Conservation (phyloP, 306 rosid genomes). For the Vachellia pachyceras region DNA sequence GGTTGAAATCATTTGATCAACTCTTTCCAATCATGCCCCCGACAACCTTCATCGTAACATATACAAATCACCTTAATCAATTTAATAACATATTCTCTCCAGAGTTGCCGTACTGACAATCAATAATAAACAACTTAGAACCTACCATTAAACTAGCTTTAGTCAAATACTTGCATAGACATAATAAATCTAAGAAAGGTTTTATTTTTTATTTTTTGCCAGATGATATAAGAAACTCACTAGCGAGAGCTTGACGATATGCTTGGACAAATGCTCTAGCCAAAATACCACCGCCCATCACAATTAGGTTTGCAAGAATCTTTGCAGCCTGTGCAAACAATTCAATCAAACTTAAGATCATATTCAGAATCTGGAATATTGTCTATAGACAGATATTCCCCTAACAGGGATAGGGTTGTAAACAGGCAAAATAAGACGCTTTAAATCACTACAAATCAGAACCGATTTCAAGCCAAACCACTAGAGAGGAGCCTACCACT, state of each 20-base stretch:
- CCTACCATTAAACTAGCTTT: slow-evolving; percentile 1
- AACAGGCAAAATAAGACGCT: background rate
- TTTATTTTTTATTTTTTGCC: background rate
- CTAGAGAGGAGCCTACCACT: background rate
- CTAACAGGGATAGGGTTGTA: background rate
- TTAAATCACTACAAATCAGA: background rate
- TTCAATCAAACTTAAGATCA: background rate
- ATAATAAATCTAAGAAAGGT: background rate
- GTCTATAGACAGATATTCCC: background rate
- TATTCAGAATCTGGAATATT: background rate
- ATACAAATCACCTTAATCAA: background rate
- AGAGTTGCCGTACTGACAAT: background rate
- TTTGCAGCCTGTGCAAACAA: slow-evolving; percentile 72
- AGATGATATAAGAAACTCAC: slow-evolving; percentile 48
- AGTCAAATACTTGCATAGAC: background rate
- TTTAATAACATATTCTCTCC: background rate
- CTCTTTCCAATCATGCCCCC: background rate
- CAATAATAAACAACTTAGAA: background rate
- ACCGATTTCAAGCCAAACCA: background rate
- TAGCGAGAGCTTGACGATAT: slow-evolving; percentile 81
- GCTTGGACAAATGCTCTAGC: slow-evolving; percentile 84
- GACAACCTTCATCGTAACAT: background rate
- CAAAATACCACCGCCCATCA: slow-evolving; percentile 81
- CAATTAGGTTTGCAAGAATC: slow-evolving; percentile 79
- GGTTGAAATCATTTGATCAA: background rate